Percentiles rank a stretch among this genome's conserved stretches.
Evolutionary conservation across 768 basidiomycete genomes (phyloP).

Genomic region (Calocera cornea): DNA sequence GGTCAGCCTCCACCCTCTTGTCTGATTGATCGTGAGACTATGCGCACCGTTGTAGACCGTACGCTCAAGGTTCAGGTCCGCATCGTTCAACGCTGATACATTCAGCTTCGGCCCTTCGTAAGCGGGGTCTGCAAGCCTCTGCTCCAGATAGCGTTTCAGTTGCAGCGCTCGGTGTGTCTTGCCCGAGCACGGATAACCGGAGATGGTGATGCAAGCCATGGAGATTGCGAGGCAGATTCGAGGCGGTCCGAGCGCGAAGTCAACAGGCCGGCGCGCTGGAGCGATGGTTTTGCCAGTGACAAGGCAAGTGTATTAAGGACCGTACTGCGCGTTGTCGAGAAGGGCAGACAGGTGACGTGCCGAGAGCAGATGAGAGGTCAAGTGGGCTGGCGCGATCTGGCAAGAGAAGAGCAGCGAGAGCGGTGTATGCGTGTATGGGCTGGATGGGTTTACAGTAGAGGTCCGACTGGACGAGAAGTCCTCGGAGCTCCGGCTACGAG

Average conservation of each 20-base stretch:
- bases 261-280: background rate
- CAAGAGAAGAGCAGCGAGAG: background rate
- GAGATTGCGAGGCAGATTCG: background rate
- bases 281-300: background rate
- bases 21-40: background rate
- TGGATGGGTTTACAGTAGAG: background rate
- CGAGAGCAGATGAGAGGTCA: background rate
- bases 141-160: conserved; percentile 44
- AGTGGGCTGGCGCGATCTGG: background rate
- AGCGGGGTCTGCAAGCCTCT: conserved; percentile 33
- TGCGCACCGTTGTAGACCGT: conserved; percentile 59
- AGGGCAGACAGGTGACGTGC: background rate
- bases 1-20: background rate
- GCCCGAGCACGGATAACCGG: conserved; percentile 78
- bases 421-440: background rate
- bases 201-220: conserved; percentile 88
- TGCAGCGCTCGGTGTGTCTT: conserved; percentile 64
- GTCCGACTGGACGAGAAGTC: background rate
- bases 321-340: background rate
- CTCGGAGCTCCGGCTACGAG: background rate
- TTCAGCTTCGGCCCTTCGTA: conserved; percentile 43
- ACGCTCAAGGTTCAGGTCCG: conserved; percentile 48
- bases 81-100: conserved; percentile 54
- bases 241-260: background rate
- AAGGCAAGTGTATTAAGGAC: background rate